phyloP scores from a whole-genome alignment of 1,284 basidiomycete genomes.

The Bjerkandera adusta region DNA sequence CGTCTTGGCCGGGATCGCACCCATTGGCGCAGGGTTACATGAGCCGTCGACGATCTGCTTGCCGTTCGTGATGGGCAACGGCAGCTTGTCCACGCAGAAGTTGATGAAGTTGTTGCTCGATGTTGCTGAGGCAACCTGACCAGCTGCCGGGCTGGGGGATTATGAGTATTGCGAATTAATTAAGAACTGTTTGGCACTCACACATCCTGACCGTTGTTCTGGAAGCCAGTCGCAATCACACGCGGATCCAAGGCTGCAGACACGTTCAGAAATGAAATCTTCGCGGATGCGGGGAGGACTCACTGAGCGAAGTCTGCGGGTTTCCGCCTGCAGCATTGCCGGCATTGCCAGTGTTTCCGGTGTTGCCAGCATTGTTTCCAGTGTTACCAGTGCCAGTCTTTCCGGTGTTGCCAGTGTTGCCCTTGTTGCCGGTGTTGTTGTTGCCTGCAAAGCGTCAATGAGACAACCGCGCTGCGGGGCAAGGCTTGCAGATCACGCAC shows the following conservation, averaged over 20 bases:
- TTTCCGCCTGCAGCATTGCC: constrained; percentile 11
- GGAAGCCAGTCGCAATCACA: constrained; percentile 51
- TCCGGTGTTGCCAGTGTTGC: constrained; percentile 16
- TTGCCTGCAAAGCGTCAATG: constrained; percentile 10
- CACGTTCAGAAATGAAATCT: constrained; percentile 16
- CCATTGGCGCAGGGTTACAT: constrained; percentile 60
- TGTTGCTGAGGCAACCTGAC: constrained; percentile 59
- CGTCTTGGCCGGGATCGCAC: constrained; percentile 42
- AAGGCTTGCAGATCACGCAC: not conserved
- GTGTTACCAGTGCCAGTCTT: constrained; percentile 6
- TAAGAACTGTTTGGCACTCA: not conserved
- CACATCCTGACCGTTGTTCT: constrained; percentile 44
- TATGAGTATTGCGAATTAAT: not conserved
- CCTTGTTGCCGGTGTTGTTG: constrained; percentile 15
- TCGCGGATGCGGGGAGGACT: constrained; percentile 17
- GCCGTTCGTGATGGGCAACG: constrained; percentile 58
- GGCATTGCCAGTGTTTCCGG: constrained; percentile 5
- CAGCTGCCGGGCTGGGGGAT: constrained; percentile 35
- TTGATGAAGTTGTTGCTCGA: constrained; percentile 75
- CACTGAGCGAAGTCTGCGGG: constrained; percentile 28
- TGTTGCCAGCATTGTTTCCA: constrained; percentile 15
- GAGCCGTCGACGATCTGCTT: constrained; percentile 55
- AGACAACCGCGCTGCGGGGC: constrained; percentile 2
- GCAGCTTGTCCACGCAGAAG: constrained; percentile 52
- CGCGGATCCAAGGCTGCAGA: constrained; percentile 48